Evolutionary conservation across 192 early-diverging fungal species (phyloP).

Genomic region (Coemansia erecta): DNA sequence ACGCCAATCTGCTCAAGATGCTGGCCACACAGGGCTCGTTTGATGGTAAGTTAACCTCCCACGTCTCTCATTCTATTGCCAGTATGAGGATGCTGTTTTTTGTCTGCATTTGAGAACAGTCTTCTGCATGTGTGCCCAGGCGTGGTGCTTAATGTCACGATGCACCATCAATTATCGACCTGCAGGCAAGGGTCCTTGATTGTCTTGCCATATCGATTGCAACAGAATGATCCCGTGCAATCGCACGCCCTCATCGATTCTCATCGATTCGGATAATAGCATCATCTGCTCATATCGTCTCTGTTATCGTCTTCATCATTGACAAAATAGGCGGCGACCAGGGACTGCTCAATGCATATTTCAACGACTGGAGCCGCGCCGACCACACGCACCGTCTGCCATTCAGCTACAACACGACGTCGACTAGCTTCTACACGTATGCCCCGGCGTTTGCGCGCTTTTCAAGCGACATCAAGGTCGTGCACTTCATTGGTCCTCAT

Average conservation of each 20-base stretch:
- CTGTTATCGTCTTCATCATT: not conserved
- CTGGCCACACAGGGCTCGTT: constrained; percentile 59
- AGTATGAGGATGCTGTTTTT: not conserved
- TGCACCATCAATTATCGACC: not conserved
- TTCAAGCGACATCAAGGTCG: constrained; percentile 62
- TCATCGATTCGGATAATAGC: not conserved
- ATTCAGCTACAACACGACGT: constrained; percentile 74
- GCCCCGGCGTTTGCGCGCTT: constrained; percentile 79
- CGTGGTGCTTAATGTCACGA: not conserved
- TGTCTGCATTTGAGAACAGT: not conserved
- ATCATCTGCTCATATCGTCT: not conserved
- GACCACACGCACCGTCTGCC: constrained; percentile 67
- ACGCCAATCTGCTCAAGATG: constrained; percentile 37
- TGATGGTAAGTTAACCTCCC: constrained; percentile 65
- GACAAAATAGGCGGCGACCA: constrained; percentile 83
- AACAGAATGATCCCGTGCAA: no score
- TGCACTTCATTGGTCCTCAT: constrained; percentile 82
- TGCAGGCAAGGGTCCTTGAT: not conserved
- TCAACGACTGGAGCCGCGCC: constrained; percentile 70
- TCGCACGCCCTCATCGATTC: not conserved
- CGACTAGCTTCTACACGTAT: constrained; percentile 52
- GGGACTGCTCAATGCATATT: constrained; percentile 86
- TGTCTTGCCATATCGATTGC: not conserved
- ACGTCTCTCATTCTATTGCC: not conserved
- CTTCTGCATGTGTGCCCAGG: not conserved